Evolutionary conservation across 2,329 filamentous ascomycete species (phyloP).

Genomic region (Aspergillus novoparasiticus): DNA sequence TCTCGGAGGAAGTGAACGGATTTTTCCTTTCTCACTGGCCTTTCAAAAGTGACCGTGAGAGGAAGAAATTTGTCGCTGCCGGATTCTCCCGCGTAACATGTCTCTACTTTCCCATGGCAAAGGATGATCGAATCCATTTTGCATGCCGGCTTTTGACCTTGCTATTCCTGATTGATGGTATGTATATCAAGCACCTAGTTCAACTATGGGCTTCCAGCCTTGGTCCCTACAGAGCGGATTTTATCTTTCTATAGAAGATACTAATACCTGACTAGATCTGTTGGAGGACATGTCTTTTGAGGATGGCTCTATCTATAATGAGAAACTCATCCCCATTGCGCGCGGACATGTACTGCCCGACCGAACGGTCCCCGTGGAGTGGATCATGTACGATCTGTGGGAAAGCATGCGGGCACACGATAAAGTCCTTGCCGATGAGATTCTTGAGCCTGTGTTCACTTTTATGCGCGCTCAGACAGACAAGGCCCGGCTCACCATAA

Average conservation of each 20-base stretch:
- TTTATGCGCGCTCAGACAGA: background rate
- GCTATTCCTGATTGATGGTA: background rate
- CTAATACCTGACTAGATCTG: background rate
- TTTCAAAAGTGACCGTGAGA: no score
- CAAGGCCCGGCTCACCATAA: background rate
- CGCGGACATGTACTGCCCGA: background rate
- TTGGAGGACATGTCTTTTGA: slow-evolving; percentile 5
- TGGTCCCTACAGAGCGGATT: background rate
- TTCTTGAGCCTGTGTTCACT: background rate
- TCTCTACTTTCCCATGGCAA: no score
- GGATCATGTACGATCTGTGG: background rate
- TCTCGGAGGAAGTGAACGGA: no score
- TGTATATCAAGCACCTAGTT: background rate
- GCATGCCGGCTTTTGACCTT: no score
- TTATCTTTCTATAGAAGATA: no score
- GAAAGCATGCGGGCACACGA: background rate
- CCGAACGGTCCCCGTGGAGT: background rate
- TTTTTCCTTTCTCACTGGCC: no score
- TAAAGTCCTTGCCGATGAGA: background rate
- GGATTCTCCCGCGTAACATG: no score
- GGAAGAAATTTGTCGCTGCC: no score
- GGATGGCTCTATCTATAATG: background rate
- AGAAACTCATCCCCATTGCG: background rate
- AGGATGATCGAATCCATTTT: no score
- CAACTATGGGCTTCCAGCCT: background rate